Evolutionary conservation across 2,329 filamentous ascomycete genomes (phyloP).

Genomic region (Fusarium sp.): DNA sequence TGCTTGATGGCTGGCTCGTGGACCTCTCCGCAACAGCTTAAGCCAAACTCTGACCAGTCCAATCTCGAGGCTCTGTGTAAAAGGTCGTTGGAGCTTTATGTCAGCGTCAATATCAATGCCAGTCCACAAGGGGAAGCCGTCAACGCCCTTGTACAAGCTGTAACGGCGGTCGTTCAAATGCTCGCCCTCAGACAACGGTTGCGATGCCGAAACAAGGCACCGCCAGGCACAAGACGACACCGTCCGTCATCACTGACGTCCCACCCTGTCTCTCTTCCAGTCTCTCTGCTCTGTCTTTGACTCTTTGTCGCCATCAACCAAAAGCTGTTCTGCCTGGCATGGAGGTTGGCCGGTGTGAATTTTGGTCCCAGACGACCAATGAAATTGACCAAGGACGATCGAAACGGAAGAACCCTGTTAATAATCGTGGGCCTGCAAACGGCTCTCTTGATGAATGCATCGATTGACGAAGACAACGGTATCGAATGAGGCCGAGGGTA

Average conservation of each 20-base stretch:
- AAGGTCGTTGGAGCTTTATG: conserved; percentile 7
- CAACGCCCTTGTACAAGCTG: conserved; percentile 36
- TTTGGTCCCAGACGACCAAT: conserved; percentile 24
- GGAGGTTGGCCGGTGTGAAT: conserved; percentile 43
- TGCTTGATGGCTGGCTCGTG: conserved; percentile 29
- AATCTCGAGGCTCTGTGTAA: conserved; percentile 22
- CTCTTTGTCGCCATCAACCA: conserved; percentile 24
- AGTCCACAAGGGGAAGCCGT: conserved; percentile 30
- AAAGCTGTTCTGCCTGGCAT: conserved; percentile 31
- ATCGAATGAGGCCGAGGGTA: conserved; percentile 29
- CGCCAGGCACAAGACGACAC: conserved; percentile 31
- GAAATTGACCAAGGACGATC: conserved; percentile 18
- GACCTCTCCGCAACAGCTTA: conserved; percentile 27
- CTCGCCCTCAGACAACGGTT: no score
- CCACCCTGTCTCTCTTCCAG: conserved; percentile 20
- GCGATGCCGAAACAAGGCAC: conserved; percentile 37
- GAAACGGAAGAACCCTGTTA: conserved; percentile 38
- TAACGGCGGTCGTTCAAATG: conserved; percentile 29
- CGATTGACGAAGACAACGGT: conserved; percentile 37
- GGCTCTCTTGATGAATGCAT: conserved; percentile 41
- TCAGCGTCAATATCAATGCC: conserved; percentile 24
- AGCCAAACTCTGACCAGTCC: conserved; percentile 21
- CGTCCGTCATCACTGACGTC: conserved; percentile 43
- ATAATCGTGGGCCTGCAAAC: conserved; percentile 36
- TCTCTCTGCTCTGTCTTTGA: conserved; percentile 14